Conservation (phyloP, 1,284 basidiomycete genomes). For the Leccinum discolor region DNA sequence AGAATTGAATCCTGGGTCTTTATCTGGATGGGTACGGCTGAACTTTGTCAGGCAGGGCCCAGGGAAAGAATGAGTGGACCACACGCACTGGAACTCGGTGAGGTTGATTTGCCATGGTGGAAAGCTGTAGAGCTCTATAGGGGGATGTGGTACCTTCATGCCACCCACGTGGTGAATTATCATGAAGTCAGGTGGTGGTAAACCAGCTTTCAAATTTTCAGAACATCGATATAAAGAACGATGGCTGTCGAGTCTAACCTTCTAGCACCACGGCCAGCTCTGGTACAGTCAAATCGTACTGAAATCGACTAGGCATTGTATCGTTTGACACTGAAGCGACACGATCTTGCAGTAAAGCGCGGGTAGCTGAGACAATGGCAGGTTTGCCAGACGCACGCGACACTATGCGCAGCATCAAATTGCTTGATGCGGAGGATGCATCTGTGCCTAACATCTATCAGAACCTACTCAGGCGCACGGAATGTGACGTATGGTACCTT, state of each 20-base stretch:
- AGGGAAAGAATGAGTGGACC: background rate
- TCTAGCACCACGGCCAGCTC: conserved; percentile 55
- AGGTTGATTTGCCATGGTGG: conserved; percentile 80
- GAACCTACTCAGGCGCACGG: background rate
- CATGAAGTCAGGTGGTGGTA: conserved; percentile 73
- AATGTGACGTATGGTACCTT: conserved; percentile 20
- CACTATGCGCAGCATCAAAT: conserved; percentile 42
- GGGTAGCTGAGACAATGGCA: conserved; percentile 46
- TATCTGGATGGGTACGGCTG: conserved; percentile 27
- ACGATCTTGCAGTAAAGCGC: conserved; percentile 31
- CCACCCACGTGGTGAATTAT: conserved; percentile 62
- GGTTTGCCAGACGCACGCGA: conserved; percentile 54
- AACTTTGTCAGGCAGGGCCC: background rate
- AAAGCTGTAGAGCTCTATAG: conserved; percentile 69
- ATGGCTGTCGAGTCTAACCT: conserved; percentile 40
- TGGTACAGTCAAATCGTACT: conserved; percentile 42
- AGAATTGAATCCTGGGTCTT: background rate
- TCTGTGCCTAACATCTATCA: conserved; percentile 15
- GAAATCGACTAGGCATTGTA: conserved; percentile 7
- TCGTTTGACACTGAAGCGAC: conserved; percentile 7
- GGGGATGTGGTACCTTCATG: conserved; percentile 36
- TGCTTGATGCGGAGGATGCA: conserved; percentile 14
- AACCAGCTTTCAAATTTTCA: conserved; percentile 39
- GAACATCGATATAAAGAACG: conserved; percentile 1
- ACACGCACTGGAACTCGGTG: conserved; percentile 72